Evolutionary conservation across 192 early-diverging fungal genomes (phyloP), one percentile per base, ranked within the genome.

Genomic region (Coemansia sp.): DNA sequence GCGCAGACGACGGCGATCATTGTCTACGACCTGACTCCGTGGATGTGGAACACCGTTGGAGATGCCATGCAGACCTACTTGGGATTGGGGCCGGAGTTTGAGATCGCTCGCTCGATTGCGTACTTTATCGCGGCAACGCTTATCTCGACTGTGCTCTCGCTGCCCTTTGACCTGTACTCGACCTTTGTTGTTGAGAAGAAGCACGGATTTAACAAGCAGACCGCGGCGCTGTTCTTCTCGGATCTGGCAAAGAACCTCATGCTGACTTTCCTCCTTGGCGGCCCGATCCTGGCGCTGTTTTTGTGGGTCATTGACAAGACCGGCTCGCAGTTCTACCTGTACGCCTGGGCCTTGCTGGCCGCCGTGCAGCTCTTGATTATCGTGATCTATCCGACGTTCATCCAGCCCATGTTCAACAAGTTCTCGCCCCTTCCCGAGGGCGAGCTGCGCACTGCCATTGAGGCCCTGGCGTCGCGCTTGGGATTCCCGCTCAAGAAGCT

Each of bases 351-450:
- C 8, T 90, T 97, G 69, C 84, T 96, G 92, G 80, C 92, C 15
- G 77, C 70, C 6, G 87, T 92, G 72, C 90, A 91, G 81, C 76
- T 94, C 35, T 65, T 92, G 45, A 75, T 90, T 59, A 89, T 94
- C 25, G 86, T 90, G 11, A 87, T 99, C 57, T 99, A 88, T 73
- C 97, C 97, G 17, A 97, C 96, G 4, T 74, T 96, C 37, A 97
- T 99, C 76, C 96, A 98, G 66, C 97, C 97, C n/a, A 82, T 98
- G 61, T 99, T 99, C 84, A 99, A 98, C 90, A 97, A 92, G 60
- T 92, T 96, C 59, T 91, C 90, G 1, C 90, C 96, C 15, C 85
- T 99, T 12, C 86, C 88, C 4, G 90, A 92, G 14, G 96, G 94
- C 39, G 84, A 90, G 63, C 85, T 99, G 47, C 88, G 91, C 19